Percentiles rank a stretch among this genome's conserved stretches.
Evolutionary conservation across 352 stramenopile genomes (phyloP).

Genomic region (Globisporangium emineosum): DNA sequence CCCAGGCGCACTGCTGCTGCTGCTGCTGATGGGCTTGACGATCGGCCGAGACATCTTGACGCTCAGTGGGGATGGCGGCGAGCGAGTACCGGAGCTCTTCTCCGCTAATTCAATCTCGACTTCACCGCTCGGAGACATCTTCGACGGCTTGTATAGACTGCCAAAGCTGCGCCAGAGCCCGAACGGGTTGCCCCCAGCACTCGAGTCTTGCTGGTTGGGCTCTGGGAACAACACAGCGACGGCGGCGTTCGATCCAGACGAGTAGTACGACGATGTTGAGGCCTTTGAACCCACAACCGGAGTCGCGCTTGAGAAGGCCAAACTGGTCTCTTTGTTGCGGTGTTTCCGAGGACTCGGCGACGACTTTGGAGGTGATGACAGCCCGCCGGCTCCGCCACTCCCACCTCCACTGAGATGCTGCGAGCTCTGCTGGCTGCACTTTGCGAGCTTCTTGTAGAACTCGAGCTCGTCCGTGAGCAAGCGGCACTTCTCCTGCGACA

Average conservation of each 20-base stretch:
- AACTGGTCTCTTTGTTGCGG: background rate
- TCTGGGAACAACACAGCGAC: conserved; percentile 11
- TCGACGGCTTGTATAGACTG: conserved; percentile 15
- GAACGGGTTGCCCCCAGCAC: background rate
- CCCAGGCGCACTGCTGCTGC: background rate
- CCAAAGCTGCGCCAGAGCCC: conserved; percentile 18
- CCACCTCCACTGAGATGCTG: conserved; percentile 12
- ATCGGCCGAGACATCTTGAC: conserved; percentile 18
- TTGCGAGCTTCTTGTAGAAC: conserved; percentile 82
- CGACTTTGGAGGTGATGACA: conserved; percentile 10
- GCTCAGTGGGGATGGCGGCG: background rate
- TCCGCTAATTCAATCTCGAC: conserved; percentile 14
- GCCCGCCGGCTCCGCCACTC: background rate
- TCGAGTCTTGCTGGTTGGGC: conserved; percentile 4
- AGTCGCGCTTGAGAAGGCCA: background rate
- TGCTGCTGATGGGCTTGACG: conserved; percentile 14
- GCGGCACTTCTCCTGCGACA: conserved; percentile 77
- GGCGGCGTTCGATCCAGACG: background rate
- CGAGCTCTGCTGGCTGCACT: conserved; percentile 41
- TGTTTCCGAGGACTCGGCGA: conserved; percentile 17
- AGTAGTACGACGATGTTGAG: background rate
- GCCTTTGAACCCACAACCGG: background rate
- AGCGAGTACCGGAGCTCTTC: background rate
- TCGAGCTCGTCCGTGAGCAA: conserved; percentile 75
- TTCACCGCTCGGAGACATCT: background rate